Base-by-base conservation (phyloP, 2,329 filamentous ascomycete genomes). In the Hypoxylon sp. region DNA sequence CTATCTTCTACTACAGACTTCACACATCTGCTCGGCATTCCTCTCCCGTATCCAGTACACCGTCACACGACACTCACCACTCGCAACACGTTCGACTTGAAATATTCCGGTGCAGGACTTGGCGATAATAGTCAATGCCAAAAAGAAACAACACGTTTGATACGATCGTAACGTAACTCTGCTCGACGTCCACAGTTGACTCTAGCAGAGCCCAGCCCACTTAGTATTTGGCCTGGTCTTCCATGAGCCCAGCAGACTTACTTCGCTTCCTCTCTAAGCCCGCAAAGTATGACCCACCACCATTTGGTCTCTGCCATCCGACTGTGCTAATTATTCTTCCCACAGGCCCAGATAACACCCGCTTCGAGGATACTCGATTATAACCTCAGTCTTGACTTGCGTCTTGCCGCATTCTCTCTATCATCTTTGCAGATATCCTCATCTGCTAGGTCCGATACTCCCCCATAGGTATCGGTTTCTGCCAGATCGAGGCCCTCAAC, bases 261-360 rank as follows among this genome's bases (percentile, higher is more conserved):
- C 88, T 97, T 78, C 91, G 93, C 83, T 95, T 96, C 84, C 88
- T 97, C 74, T 96, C 92, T 78, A 95, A 95, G 85, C 93, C 93
- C 78, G 92, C 92, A 80, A 97, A 97, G 93, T 97, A 82, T 78
- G 91, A 83, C 26, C 37, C n/a, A 43, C 17, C 13, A 24, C 13
- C 19, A 37, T 50, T 22, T 10, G 39, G 6, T 46, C 28, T 48
- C 26, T 58, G 5, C n/a, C 26, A 17, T 37, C 20, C 26, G 15
- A 19, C 19, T 53, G 13, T 52, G n/a, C 54, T 64, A 57, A 64
- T 30, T 41, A 15, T 51, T 59, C 26, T 30, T 15, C 28, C 11
- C 24, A 59, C 22, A 88, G 86, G 80, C 85, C 85, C 74, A 80
- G 85, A 87, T 88, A 87, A 78, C 87, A 90, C 84, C 77, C 76